Evolutionary conservation across 805 yeast species (phyloP), one percentile per base, ranked within the genome.

Genomic region (Lachancea nothofagi): DNA sequence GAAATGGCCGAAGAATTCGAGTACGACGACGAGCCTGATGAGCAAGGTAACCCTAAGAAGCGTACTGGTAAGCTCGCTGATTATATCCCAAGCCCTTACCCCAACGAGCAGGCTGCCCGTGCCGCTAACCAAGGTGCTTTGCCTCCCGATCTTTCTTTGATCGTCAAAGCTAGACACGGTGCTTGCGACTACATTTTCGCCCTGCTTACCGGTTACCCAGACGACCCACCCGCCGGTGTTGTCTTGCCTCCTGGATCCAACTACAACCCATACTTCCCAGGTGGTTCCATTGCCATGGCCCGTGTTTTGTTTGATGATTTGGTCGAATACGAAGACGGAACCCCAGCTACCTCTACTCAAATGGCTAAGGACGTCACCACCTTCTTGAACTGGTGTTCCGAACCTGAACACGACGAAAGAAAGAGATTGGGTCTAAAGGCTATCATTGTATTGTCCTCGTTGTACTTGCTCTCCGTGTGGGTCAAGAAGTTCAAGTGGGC

Each of bases 211-310:
- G 98, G 98, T 63, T 93, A 93, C 75, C 97, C 97, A 59, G 98
- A 93, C 34, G 97, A 93, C 48, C 84, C 96, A 46, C 98, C 98
- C 54, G 97, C 96, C 23, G 98, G 98, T 74, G 96, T 86, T 45
- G 75, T 66, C 38, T 74, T 93, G 57, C 94, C 97, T 44, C 83
- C 86, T 47, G 98, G 98, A 50, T 68, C 95, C 47, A 93, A 93
- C 81, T 93, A 93, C 73, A 93, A 93, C 78, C 98, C 98, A 61
- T 93, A 93, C 77, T 93, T 93, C 96, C 97, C 98, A 66, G 97
- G 97, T 71, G 97, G 98, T 52, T 77, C 97, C 30, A 90, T 93
- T 73, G 98, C 96, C 55, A 93, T 93, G 98, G 97, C 86, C 64
- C 85, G 98, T 74, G 97, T 90, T 44, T 75, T 93, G 66, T 93